These are phyloP conservation scores for Cenchrus americanus DNA, from an alignment of 176 grass and related monocot species.

Conservation along the genomic window DNA sequence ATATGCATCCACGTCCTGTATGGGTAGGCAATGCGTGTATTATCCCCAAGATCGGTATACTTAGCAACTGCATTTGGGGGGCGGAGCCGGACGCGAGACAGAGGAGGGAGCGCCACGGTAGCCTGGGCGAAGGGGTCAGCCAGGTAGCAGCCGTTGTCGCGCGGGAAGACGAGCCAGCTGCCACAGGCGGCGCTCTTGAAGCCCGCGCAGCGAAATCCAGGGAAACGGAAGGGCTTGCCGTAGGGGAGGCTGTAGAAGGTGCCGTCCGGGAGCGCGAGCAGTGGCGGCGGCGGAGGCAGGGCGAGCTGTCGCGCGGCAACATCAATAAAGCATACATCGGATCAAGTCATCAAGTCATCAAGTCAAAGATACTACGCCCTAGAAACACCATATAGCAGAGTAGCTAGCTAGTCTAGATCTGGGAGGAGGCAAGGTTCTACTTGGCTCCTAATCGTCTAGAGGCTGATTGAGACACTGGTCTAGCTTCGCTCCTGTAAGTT, in stretches of 20 bases:
- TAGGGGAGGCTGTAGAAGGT: constrained; percentile 2
- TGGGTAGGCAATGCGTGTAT: not conserved
- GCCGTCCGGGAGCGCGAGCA: not conserved
- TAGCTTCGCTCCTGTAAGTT: too few species aligned
- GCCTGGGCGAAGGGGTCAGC: not conserved
- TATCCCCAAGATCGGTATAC: not conserved
- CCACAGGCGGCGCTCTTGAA: not conserved
- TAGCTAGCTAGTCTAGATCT: too few species aligned
- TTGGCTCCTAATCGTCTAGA: too few species aligned
- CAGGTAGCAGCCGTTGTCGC: not conserved
- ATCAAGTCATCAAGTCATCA: too few species aligned
- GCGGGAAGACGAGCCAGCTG: not conserved
- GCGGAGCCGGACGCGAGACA: not conserved
- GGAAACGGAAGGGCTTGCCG: constrained; percentile 5
- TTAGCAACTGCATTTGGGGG: not conserved
- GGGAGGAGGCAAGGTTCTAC: too few species aligned
- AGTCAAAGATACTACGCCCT: too few species aligned
- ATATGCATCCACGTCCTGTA: constrained; percentile 9
- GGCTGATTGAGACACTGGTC: too few species aligned
- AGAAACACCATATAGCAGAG: too few species aligned
- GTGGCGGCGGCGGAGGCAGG: not conserved
- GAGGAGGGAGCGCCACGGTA: not conserved
- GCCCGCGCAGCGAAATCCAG: not conserved
- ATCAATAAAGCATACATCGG: too few species aligned
- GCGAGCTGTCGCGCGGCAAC: not conserved